A percentile compares a stretch with the other conserved stretches of the same genome.
These are phyloP conservation scores for Luzula sylvatica DNA, from an alignment of 176 grass and related monocot species.

Conservation along the genomic window DNA sequence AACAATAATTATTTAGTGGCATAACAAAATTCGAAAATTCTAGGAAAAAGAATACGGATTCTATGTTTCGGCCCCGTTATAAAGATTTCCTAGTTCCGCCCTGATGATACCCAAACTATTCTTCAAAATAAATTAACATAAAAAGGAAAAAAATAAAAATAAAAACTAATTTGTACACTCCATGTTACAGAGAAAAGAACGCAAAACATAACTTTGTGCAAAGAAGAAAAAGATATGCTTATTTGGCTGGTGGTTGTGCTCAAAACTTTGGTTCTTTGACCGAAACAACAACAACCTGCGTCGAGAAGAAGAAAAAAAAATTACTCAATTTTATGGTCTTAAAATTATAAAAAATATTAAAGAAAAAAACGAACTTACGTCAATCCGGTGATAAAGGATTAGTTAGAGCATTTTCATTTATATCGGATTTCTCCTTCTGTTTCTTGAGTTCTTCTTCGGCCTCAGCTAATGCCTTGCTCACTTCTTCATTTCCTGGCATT, in stretches of 20 bases:
- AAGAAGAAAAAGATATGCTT: conserved; percentile 4
- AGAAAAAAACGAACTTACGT: conserved; percentile 16
- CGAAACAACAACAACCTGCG: not conserved
- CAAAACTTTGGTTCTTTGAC: conserved; percentile 25
- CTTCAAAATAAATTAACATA: not conserved
- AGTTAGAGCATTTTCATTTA: conserved; percentile 12
- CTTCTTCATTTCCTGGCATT: conserved; percentile 68
- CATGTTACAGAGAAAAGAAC: conserved; percentile 13
- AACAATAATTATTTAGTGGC: too few relatives aligned
- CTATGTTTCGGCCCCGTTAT: too few relatives aligned
- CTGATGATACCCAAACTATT: not conserved
- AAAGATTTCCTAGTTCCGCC: too few relatives aligned
- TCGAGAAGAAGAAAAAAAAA: not conserved
- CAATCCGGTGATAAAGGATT: conserved; percentile 11
- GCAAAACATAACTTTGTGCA: conserved; percentile 24
- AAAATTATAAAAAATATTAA: conserved; percentile 9
- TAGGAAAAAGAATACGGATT: too few relatives aligned
- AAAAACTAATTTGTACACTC: conserved; percentile 28
- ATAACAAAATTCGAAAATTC: too few relatives aligned
- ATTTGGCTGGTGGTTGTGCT: conserved; percentile 12
- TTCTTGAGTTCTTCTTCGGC: conserved; percentile 49
- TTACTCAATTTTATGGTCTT: conserved; percentile 11
- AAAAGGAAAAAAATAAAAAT: not conserved
- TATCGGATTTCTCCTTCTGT: conserved; percentile 19
- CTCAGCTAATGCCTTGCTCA: conserved; percentile 51